Base-by-base conservation (phyloP, 495 filamentous ascomycete species). In the Immersiella caudata region DNA sequence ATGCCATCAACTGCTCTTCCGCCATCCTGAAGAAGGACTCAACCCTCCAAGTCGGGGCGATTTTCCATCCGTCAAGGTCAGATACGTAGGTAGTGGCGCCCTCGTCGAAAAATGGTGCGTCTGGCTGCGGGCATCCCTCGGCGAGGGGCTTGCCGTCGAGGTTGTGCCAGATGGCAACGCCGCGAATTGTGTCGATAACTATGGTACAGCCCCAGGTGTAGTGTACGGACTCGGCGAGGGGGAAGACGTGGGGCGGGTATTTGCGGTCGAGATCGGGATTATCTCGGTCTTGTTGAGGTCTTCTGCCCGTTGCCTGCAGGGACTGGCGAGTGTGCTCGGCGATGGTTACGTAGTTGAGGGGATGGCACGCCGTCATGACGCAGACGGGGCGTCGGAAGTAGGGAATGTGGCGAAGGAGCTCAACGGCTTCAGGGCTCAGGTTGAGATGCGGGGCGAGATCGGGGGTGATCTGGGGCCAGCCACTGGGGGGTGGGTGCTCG, bases 11-110 rank as follows among this genome's bases (percentile, higher is more conserved):
- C 0, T 22, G 57, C 26, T 59, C 57, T 26, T 59, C 57, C 6
- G 57, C 57, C 57, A 59, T 59, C 7, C 22, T 25, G 57, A 59
- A 59, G 18, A 59, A 59, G 16, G 57, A 20, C 14, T 36, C 57
- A 21, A 59, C 21, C 26, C 21, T 27, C 26, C 33, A 59, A 1
- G 57, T 21, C 1, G 57, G 57, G 0, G 26, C 57, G 2, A 33
- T 1, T n/a, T 21, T 59, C 57, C 57, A 59, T 20, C 57, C 56
- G 2, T 33, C 22, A 18, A 12, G 6, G 0, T 8, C 33, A 14
- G 8, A 8, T 9, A 59, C 6, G 24, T 24, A 33, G 2, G 18
- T 26, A 33, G 16, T n/a, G 6, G 21, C 56, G n/a, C 27, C 56
- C n/a, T 46, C 40, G 14, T 46, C 40, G 14, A 46, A 25, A 25